Evolutionary conservation across 106 monocot genomes (phyloP).

Genomic region (Acanthochlamys bracteata): DNA sequence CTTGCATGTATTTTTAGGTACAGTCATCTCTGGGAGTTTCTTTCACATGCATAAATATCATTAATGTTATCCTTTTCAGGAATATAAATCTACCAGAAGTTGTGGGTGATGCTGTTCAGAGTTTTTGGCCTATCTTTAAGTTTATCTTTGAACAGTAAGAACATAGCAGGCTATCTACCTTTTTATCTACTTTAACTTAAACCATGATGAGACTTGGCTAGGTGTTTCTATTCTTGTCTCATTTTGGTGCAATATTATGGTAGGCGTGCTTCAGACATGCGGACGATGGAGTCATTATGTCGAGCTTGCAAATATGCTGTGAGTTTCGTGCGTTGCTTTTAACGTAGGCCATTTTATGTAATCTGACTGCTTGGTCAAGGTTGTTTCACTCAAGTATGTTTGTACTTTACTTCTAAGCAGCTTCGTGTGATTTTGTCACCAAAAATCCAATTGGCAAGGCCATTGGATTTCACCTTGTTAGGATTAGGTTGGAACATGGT

Average conservation of each 20-base stretch:
- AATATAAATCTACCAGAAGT: constrained; percentile 79
- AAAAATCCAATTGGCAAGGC: too few relatives aligned
- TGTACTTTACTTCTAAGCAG: too few relatives aligned
- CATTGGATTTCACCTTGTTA: too few relatives aligned
- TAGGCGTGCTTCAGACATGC: constrained; percentile 92
- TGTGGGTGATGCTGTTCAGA: constrained; percentile 69
- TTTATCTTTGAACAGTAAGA: constrained; percentile 82
- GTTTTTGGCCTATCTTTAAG: constrained; percentile 85
- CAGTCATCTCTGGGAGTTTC: too few relatives aligned
- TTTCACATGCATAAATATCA: neutral
- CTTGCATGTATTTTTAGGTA: constrained; percentile 89
- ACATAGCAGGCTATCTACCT: neutral
- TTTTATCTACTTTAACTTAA: neutral
- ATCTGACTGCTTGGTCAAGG: too few relatives aligned
- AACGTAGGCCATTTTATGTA: too few relatives aligned
- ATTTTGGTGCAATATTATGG: constrained; percentile 10
- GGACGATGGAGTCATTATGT: constrained; percentile 93
- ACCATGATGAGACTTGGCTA: neutral
- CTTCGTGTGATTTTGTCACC: too few relatives aligned
- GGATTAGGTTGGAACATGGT: too few relatives aligned
- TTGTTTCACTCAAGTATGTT: too few relatives aligned
- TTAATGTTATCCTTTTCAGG: constrained; percentile 26
- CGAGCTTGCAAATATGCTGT: constrained; percentile 97
- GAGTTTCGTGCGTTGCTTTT: constrained; percentile 20
- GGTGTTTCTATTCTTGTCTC: neutral